These are phyloP conservation scores for Orbilia ellipsospora DNA, from an alignment of 2,329 filamentous ascomycete species.

Conservation along the genomic window DNA sequence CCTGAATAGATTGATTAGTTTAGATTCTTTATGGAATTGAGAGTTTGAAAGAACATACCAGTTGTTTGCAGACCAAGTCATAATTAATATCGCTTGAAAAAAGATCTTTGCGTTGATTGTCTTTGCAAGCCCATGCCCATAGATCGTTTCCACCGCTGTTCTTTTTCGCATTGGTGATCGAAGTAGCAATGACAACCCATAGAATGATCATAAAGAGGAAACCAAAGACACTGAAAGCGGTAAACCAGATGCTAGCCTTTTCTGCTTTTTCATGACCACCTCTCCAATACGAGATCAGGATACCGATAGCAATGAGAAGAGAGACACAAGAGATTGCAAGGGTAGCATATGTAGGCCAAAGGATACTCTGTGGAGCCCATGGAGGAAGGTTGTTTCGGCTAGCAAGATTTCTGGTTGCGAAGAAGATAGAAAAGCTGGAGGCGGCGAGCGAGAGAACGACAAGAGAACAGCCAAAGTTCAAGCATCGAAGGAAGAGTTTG, in stretches of 20 bases:
- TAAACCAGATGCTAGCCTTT: slow-evolving; percentile 95
- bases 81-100: slow-evolving; percentile 87
- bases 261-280: slow-evolving; percentile 89
- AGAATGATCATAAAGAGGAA: slow-evolving; percentile 93
- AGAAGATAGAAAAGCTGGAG: slow-evolving; percentile 91
- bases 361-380: slow-evolving; percentile 82
- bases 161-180: slow-evolving; percentile 81
- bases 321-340: slow-evolving; percentile 83
- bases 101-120: slow-evolving; percentile 81
- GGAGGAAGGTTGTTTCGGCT: slow-evolving; percentile 81
- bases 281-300: slow-evolving; percentile 87
- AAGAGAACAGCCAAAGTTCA: slow-evolving; percentile 96
- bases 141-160: slow-evolving; percentile 84
- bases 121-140: slow-evolving; percentile 97
- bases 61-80: slow-evolving; percentile 87
- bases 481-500: slow-evolving; percentile 91
- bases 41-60: slow-evolving; percentile 67
- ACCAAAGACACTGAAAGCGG: slow-evolving; percentile 89
- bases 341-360: slow-evolving; percentile 90
- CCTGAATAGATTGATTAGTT: slow-evolving; percentile 67
- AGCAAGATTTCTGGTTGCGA: slow-evolving; percentile 80
- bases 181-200: slow-evolving; percentile 86
- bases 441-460: slow-evolving; percentile 92
- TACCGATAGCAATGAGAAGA: slow-evolving; percentile 78
- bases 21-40: slow-evolving; percentile 54